Evolutionary conservation across 495 filamentous ascomycete species (phyloP).

Genomic region (Neurospora sp.): DNA sequence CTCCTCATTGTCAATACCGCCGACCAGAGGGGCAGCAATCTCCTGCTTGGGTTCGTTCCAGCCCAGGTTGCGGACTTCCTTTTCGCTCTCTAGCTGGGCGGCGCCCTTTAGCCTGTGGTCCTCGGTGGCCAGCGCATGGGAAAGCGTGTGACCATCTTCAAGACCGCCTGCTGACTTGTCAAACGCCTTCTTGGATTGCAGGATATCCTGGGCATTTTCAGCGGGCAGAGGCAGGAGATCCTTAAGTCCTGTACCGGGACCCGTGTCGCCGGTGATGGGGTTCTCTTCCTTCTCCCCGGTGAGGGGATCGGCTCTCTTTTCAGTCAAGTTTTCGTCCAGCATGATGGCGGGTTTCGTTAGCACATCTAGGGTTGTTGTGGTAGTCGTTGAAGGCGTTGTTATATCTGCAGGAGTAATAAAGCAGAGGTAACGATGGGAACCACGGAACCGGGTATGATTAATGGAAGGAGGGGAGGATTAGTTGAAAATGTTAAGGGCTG

Average conservation of each 20-base stretch:
- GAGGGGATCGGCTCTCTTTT: not conserved
- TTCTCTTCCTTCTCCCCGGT: not conserved
- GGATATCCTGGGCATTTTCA: slow-evolving; percentile 18
- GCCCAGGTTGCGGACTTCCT: slow-evolving; percentile 56
- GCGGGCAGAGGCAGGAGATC: slow-evolving; percentile 28
- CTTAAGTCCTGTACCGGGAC: slow-evolving; percentile 14
- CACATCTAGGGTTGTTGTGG: not conserved
- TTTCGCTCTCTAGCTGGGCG: slow-evolving; percentile 22
- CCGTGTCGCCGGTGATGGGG: slow-evolving; percentile 11
- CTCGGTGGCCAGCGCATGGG: slow-evolving; percentile 25
- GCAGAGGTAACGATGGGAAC: too few relatives aligned
- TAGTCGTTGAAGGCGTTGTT: not conserved
- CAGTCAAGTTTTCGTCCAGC: not conserved
- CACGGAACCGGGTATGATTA: not conserved
- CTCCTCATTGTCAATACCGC: slow-evolving; percentile 71
- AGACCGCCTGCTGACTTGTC: slow-evolving; percentile 9
- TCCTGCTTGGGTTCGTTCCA: slow-evolving; percentile 56
- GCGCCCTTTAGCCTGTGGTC: slow-evolving; percentile 24
- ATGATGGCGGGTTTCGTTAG: not conserved
- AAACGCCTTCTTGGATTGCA: slow-evolving; percentile 13
- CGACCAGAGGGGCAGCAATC: slow-evolving; percentile 54
- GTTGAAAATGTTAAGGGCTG: not conserved
- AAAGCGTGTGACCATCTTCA: slow-evolving; percentile 23
- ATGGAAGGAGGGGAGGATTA: not conserved
- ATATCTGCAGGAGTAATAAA: not conserved